These are phyloP conservation scores for Fraxinus sp. DNA, from an alignment of 305 asterid genomes.

Conservation along the genomic window DNA sequence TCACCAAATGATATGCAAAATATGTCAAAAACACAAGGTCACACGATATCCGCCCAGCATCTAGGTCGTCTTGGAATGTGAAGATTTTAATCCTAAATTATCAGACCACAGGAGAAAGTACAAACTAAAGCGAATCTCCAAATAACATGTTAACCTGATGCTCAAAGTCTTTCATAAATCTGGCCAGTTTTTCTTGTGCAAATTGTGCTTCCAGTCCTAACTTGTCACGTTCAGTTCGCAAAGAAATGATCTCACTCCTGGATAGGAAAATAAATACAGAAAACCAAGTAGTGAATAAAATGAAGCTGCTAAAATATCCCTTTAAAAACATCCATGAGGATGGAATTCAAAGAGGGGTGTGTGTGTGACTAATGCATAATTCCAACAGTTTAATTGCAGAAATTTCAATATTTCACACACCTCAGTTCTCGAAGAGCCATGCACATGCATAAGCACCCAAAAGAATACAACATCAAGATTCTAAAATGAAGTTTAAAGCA, in stretches of 20 bases:
- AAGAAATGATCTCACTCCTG: slow-evolving; percentile 62
- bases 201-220: slow-evolving; percentile 65
- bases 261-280: slow-evolving; percentile 11
- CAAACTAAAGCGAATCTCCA: neutral
- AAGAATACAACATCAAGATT: neutral
- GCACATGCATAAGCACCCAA: neutral
- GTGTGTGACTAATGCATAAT: neutral
- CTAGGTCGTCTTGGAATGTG: neutral
- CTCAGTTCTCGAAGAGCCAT: neutral
- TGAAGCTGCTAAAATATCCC: neutral
- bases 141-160: slow-evolving; percentile 56
- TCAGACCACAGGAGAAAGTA: neutral
- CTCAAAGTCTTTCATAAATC: slow-evolving; percentile 83
- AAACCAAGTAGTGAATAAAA: slow-evolving; percentile 18
- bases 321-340: slow-evolving; percentile 4
- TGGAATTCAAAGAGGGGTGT: neutral
- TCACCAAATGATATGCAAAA: slow-evolving; percentile 22
- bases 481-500: neutral
- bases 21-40: slow-evolving; percentile 16
- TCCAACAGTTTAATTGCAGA: slow-evolving; percentile 5
- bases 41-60: neutral
- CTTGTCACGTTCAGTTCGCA: slow-evolving; percentile 78
- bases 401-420: neutral
- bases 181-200: slow-evolving; percentile 68
- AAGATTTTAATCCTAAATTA: neutral